Percentiles rank a stretch among this genome's conserved stretches.
These are phyloP conservation scores for Hirschioporus abietinus DNA, from an alignment of 768 basidiomycete species.

Conservation along the genomic window DNA sequence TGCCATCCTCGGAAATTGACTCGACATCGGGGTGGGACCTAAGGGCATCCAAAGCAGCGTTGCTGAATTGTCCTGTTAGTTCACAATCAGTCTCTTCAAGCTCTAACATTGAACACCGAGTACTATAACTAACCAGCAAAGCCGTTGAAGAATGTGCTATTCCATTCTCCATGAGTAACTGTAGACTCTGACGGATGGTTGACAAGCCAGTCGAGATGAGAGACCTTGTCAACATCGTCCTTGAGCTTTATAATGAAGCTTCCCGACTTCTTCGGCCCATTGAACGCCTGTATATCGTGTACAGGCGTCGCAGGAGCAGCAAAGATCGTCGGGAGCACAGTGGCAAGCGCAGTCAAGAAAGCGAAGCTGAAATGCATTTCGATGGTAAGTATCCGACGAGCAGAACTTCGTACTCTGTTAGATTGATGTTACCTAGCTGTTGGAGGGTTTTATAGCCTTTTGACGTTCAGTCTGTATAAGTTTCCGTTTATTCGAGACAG, in stretches of 20 bases:
- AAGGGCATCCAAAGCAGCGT: conserved; percentile 20
- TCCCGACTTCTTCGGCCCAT: conserved; percentile 12
- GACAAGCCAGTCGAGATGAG: conserved; percentile 5
- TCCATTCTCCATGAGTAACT: conserved; percentile 18
- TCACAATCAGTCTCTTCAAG: neutral
- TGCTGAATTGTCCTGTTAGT: conserved; percentile 14
- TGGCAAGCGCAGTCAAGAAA: neutral
- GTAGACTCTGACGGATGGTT: conserved; percentile 4
- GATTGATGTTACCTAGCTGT: no score
- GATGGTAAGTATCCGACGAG: no score
- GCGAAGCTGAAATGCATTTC: neutral
- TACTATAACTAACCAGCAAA: conserved; percentile 19
- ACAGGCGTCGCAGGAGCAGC: conserved; percentile 6
- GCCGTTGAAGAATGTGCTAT: conserved; percentile 19
- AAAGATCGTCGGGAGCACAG: neutral
- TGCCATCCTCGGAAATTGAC: conserved; percentile 25
- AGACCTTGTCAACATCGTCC: conserved; percentile 14
- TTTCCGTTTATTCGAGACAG: no score
- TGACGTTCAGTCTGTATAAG: no score
- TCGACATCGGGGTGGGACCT: conserved; percentile 23
- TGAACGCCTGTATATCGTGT: conserved; percentile 9
- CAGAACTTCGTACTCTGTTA: no score
- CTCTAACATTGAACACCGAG: neutral
- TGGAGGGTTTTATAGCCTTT: no score
- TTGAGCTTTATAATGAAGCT: conserved; percentile 23